Evolutionary conservation across 2,329 filamentous ascomycete species (phyloP), one percentile per base, ranked within the genome.

Genomic region (Gnomoniopsis smithogilvyi): DNA sequence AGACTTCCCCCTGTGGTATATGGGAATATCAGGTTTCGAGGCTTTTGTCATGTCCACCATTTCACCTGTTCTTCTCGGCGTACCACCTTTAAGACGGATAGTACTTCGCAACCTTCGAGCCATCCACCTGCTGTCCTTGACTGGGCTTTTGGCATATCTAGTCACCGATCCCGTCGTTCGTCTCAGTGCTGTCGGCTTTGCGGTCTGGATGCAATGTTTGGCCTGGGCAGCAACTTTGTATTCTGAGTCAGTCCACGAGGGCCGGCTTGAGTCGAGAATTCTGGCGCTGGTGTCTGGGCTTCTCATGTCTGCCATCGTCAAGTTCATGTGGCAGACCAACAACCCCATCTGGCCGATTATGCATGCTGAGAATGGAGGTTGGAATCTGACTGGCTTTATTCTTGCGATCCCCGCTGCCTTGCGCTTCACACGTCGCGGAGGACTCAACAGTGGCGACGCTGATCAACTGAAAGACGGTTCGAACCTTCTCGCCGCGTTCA

Each of bases 21-120:
- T 99, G 95, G 95, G 95, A 30, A 96, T 99, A 62, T 98, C 94
- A 3, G 95, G 95, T 63, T 99, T 95, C 70, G 95, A 99, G 75
- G 89, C 87, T 47, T 81, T 96, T 65, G 88, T 99, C 68, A 89
- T 98, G 86, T 85, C 83, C 52, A 94, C 91, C 3, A 74, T 94
- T 54, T 90, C 93, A 4, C 95, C 95, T 0, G 79, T 93, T 43
- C 73, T 98, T 21, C 85, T 99, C 47, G 86, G 81, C 22, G 88
- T 92, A 63, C 81, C 81, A 50, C 78, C 87, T 1, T 61, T 97
- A 19, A 88, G 92, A 61, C 83, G 82, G 43, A 72, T 91, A 17
- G 81, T 91, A 12, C 76, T 89, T 54, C 85, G 82, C 62, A 88
- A 96, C 68, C 78, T 90, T 63, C 86, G 89, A 33, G 69, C 86